Percentiles rank a stretch among this genome's conserved stretches.
Conservation (phyloP, 129 eudicot genomes). For the Solidago caesia region DNA sequence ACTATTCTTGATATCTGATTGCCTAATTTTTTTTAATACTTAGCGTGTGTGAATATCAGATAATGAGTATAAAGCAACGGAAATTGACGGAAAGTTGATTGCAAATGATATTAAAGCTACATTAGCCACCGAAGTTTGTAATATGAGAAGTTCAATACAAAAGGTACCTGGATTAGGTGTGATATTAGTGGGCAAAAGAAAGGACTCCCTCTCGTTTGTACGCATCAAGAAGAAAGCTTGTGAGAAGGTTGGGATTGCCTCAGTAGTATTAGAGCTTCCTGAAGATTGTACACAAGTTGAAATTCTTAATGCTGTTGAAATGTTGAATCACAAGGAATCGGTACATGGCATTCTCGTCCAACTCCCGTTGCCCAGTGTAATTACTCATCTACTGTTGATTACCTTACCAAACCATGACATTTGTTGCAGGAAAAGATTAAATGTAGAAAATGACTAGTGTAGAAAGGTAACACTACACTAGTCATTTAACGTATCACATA, state of each 20-base stretch:
- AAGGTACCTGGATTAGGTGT: constrained; percentile 48
- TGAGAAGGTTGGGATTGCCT: constrained; percentile 42
- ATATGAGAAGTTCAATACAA: constrained; percentile 35
- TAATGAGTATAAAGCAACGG: constrained; percentile 27
- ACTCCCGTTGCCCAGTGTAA: constrained; percentile 54
- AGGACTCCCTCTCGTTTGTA: constrained; percentile 45
- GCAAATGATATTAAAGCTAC: constrained; percentile 41
- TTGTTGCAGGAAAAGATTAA: constrained; percentile 8
- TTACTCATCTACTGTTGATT: constrained; percentile 17
- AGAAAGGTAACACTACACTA: not conserved
- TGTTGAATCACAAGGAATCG: constrained; percentile 40
- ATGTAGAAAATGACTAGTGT: not conserved
- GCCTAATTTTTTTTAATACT: not conserved
- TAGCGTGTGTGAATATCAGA: constrained; percentile 26
- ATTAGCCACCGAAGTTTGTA: constrained; percentile 34
- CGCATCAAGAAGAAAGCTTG: constrained; percentile 54
- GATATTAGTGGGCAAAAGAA: constrained; percentile 49
- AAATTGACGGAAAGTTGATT: constrained; percentile 45
- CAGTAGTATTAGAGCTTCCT: constrained; percentile 32
- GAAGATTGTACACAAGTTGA: constrained; percentile 40
- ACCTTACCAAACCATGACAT: not conserved
- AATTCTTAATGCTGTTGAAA: constrained; percentile 31
- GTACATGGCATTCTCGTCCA: constrained; percentile 57
- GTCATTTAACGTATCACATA: not conserved
- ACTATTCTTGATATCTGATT: not conserved